Evolutionary conservation across 2,329 filamentous ascomycete species (phyloP), one percentile per base, ranked within the genome.

Genomic region (Nemania sp.): DNA sequence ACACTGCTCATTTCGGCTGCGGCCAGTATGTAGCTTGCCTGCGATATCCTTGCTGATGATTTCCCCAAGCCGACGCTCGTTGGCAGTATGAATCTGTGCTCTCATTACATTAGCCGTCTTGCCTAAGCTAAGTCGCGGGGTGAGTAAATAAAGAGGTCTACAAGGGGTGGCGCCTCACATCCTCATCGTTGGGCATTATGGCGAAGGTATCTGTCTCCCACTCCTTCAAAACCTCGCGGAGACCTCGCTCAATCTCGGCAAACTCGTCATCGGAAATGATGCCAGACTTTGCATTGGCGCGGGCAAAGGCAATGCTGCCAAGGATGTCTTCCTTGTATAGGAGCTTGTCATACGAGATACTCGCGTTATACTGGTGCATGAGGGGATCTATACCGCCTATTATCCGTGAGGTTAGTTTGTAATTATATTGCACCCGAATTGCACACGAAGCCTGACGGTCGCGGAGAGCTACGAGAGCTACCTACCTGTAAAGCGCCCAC

Each of bases 1-100:
- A 52, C 96, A 85, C 74, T 96, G 91, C 74, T 97, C 91, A 68
- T 96, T 96, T 64, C 91, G 83, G 71, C 88, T 92, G 47, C 92
- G 86, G 37, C 87, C 87, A 5, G 28, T 31, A 14, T 96, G 92
- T 53, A 96, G 82, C 77, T 96, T 96, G 20, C 92, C 91, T 1
- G 87, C 90, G 52, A 89, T 85, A 22, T 91, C 83, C 71, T 89
- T 92, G 66, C 91, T 90, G 59, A 96, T 92, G 59, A 96, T 81
- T 76, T 96, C 91, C 46, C 89, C 88, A 2, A 90, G 73, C 2
- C 87, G 81, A 49, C 87, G 58, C 15, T 64, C 61, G 15, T 62
- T 64, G 3, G 61, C 61, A 5, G 61, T 64, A 22, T 64, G 61
- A 42, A 64, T 64, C 56, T 52, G 80, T 81, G 31, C 24, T 43